Evolutionary conservation across 176 grass and related monocot species (phyloP).

Genomic region (Eleusine coracana): DNA sequence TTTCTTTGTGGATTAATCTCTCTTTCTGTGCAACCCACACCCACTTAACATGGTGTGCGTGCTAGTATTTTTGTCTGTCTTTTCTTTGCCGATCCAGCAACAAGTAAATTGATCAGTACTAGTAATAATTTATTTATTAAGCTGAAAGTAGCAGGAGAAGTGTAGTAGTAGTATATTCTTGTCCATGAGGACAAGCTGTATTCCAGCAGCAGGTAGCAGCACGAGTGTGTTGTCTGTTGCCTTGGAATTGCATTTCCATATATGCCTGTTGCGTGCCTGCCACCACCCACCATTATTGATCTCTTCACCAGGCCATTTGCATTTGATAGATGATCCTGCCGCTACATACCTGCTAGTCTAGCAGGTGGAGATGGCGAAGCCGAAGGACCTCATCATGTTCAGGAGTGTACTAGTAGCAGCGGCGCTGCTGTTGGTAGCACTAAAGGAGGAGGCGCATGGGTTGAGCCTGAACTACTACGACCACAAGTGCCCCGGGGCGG

Average conservation of each 20-base stretch:
- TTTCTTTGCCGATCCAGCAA: too few relatives aligned
- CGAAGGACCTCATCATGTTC: too few relatives aligned
- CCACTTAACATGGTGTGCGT: neutral
- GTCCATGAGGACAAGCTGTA: neutral
- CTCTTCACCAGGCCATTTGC: too few relatives aligned
- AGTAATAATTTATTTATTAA: too few relatives aligned
- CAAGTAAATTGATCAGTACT: too few relatives aligned
- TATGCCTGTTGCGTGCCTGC: neutral
- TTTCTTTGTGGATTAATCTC: neutral
- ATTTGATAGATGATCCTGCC: too few relatives aligned
- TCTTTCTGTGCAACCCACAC: neutral
- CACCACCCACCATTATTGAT: neutral
- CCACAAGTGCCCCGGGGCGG: constrained; percentile 62
- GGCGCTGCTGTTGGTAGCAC: neutral
- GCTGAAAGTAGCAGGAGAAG: too few relatives aligned
- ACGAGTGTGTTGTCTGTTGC: neutral
- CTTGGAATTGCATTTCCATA: neutral
- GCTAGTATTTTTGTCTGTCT: neutral
- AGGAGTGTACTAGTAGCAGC: too few relatives aligned
- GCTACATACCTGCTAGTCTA: too few relatives aligned
- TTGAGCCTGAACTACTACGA: constrained; percentile 66
- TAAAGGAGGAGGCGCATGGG: neutral
- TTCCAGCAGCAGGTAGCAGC: neutral
- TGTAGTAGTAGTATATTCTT: neutral
- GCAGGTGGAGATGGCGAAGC: too few relatives aligned